Conservation (phyloP, 371 early-diverging fungal genomes). For the Basidiobolus meristosporus region DNA sequence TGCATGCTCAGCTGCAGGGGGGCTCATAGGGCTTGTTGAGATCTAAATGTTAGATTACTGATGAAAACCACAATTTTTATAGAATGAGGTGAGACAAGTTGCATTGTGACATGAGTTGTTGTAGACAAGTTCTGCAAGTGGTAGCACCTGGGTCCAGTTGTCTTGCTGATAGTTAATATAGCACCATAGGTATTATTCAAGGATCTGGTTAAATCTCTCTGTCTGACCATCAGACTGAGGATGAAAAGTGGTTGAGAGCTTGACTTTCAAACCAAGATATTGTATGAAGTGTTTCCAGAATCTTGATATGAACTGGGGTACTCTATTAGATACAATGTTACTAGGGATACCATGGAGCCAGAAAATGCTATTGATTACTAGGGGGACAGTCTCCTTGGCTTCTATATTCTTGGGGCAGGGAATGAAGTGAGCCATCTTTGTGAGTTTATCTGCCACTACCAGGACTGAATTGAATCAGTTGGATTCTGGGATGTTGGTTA, state of each 20-base stretch:
- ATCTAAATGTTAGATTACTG: not conserved
- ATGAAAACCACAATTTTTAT: constrained; percentile 4
- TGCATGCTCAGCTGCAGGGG: not conserved
- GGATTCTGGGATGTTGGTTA: constrained; percentile 6
- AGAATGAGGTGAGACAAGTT: constrained; percentile 12
- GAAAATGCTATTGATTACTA: constrained; percentile 7
- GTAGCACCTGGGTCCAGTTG: constrained; percentile 19
- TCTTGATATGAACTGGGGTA: constrained; percentile 12
- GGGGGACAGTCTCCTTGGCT: constrained; percentile 3
- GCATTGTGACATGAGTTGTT: constrained; percentile 15
- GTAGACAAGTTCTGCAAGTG: constrained; percentile 22
- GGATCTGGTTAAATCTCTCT: constrained; percentile 18
- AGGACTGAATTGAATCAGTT: constrained; percentile 12
- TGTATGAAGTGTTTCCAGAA: constrained; percentile 10
- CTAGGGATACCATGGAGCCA: constrained; percentile 6
- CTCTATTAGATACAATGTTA: constrained; percentile 5
- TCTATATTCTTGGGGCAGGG: constrained; percentile 2
- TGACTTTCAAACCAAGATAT: constrained; percentile 8
- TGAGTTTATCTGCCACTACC: constrained; percentile 18
- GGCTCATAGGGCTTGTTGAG: not conserved
- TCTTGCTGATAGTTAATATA: constrained; percentile 16
- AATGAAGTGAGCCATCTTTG: constrained; percentile 14
- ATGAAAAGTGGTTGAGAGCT: constrained; percentile 16
- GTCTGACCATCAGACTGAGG: constrained; percentile 33
- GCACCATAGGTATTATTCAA: constrained; percentile 23